These are phyloP conservation scores for Dioszegia aurantiaca DNA, from an alignment of 768 basidiomycete species.

Conservation along the genomic window DNA sequence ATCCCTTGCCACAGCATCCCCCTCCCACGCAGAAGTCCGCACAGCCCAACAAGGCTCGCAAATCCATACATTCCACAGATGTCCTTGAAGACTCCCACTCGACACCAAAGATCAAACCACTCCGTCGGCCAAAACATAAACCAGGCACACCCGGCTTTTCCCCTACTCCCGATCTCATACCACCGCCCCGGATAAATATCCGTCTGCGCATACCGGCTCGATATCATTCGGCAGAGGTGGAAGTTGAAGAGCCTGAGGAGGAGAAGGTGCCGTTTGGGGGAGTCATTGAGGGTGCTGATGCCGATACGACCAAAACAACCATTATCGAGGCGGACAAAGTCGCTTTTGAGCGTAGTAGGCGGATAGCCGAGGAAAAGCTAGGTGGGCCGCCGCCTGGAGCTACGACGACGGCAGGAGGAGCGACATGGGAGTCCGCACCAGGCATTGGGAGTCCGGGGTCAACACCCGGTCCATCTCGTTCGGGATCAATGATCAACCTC, in stretches of 20 bases:
- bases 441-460: neutral
- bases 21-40: slow-evolving; percentile 1
- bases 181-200: slow-evolving; percentile 23
- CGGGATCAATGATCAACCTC: neutral
- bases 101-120: slow-evolving; percentile 58
- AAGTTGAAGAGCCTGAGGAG: slow-evolving; percentile 52
- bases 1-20: slow-evolving; percentile 42
- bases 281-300: slow-evolving; percentile 65
- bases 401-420: neutral
- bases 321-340: slow-evolving; percentile 64
- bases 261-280: slow-evolving; percentile 78
- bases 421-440: neutral
- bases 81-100: neutral
- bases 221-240: slow-evolving; percentile 62
- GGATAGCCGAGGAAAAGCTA: slow-evolving; percentile 64
- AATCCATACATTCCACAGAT: slow-evolving; percentile 30
- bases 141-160: neutral
- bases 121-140: neutral
- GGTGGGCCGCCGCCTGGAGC: slow-evolving; percentile 28
- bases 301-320: slow-evolving; percentile 68
- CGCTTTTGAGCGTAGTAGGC: slow-evolving; percentile 69
- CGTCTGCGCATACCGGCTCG: slow-evolving; percentile 29
- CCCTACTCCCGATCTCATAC: neutral
- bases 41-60: slow-evolving; percentile 11
- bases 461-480: slow-evolving; percentile 6